Evolutionary conservation across 306 rosid species (phyloP).

Genomic region (Cucumis cinereus): DNA sequence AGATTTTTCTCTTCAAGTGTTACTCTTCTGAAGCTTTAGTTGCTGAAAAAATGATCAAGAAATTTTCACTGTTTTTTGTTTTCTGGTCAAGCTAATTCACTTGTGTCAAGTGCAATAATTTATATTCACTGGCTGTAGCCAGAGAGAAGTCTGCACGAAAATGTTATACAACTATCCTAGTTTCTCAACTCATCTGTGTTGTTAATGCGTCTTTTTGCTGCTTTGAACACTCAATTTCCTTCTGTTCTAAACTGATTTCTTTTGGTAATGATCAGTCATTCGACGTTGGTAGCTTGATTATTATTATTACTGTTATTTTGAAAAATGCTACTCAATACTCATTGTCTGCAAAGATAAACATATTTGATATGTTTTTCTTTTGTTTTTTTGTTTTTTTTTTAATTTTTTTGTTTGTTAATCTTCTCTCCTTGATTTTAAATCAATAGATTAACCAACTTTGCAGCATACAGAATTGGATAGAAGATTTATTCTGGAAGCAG

Average conservation of each 20-base stretch:
- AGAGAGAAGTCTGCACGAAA: neutral
- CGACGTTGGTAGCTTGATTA: neutral
- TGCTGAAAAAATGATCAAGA: neutral
- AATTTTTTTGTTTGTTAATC: neutral
- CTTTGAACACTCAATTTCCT: neutral
- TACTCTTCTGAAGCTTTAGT: neutral
- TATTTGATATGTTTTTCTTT: neutral
- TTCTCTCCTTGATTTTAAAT: neutral
- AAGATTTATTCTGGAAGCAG: conserved; percentile 90
- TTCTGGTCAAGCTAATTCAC: neutral
- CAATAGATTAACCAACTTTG: neutral
- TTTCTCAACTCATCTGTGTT: neutral
- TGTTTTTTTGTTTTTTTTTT: neutral
- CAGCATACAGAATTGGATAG: conserved; percentile 93
- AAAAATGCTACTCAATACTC: neutral
- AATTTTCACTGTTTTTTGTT: neutral
- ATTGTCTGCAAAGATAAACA: neutral
- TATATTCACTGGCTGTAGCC: neutral
- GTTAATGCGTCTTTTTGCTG: neutral
- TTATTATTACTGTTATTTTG: neutral
- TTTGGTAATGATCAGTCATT: neutral
- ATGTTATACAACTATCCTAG: neutral
- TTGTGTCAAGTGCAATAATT: neutral
- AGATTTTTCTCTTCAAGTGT: neutral
- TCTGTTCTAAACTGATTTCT: neutral